These are phyloP conservation scores for Triticum urartu DNA, from an alignment of 176 grass and related monocot genomes.

Conservation along the genomic window DNA sequence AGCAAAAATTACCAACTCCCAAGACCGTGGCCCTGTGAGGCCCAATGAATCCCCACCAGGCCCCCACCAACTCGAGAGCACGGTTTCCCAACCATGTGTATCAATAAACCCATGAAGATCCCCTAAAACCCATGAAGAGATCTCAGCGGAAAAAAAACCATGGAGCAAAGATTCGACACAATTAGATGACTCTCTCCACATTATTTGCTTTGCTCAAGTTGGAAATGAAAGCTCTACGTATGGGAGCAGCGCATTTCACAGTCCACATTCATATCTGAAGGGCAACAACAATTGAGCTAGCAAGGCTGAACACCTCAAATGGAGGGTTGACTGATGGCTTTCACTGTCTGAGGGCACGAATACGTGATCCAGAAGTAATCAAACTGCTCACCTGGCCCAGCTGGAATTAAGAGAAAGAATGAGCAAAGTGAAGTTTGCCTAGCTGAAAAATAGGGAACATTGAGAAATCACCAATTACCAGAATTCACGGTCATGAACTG, in stretches of 20 bases:
- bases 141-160: no score
- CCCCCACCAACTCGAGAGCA: no score
- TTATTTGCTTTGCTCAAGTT: constrained; percentile 28
- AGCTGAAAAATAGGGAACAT: background rate
- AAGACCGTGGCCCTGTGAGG: no score
- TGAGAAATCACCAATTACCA: constrained; percentile 43
- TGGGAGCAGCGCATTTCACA: constrained; percentile 21
- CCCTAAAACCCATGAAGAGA: no score
- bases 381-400: constrained; percentile 46
- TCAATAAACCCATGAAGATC: no score
- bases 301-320: constrained; percentile 90
- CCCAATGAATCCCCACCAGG: no score
- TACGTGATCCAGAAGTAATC: constrained; percentile 86
- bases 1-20: no score
- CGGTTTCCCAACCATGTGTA: no score
- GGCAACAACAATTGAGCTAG: constrained; percentile 66
- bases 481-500: constrained; percentile 30
- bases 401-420: constrained; percentile 13
- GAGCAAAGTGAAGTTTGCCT: background rate
- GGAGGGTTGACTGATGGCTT: constrained; percentile 63
- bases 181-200: constrained; percentile 5
- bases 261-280: constrained; percentile 67
- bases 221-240: constrained; percentile 28
- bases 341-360: constrained; percentile 69
- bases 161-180: background rate